Conservation (phyloP, 1,284 basidiomycete species). For the Coniferiporia sulphurascens region DNA sequence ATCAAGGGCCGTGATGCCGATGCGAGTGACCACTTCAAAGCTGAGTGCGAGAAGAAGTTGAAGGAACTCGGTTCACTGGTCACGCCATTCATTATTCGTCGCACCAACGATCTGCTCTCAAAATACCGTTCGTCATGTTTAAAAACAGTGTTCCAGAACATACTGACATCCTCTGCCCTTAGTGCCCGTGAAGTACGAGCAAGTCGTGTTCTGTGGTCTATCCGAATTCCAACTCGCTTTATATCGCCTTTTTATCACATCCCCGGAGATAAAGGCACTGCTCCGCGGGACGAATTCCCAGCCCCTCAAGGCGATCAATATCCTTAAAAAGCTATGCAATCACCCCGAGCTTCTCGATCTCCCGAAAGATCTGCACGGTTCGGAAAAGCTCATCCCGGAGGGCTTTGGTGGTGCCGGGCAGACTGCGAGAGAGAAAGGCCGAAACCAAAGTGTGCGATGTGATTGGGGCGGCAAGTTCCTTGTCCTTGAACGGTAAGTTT, state of each 20-base stretch:
- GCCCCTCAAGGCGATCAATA: conserved; percentile 95
- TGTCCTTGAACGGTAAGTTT: conserved; percentile 80
- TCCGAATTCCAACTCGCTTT: conserved; percentile 87
- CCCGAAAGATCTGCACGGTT: conserved; percentile 83
- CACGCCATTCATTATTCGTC: conserved; percentile 94
- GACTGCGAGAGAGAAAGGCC: conserved; percentile 34
- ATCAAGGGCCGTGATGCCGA: conserved; percentile 91
- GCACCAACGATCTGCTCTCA: conserved; percentile 95
- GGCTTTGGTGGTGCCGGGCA: conserved; percentile 50
- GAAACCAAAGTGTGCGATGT: conserved; percentile 60
- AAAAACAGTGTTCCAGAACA: background rate
- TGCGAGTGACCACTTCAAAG: conserved; percentile 81
- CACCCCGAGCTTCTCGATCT: conserved; percentile 93
- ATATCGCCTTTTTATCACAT: conserved; percentile 91
- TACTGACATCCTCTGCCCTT: conserved; percentile 1
- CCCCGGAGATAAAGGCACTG: conserved; percentile 90
- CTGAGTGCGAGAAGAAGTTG: conserved; percentile 84
- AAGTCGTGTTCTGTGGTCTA: conserved; percentile 94
- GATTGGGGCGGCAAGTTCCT: conserved; percentile 91
- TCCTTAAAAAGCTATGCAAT: conserved; percentile 97
- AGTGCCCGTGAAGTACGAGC: conserved; percentile 99
- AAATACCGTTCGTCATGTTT: conserved; percentile 78
- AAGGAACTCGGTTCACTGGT: conserved; percentile 91
- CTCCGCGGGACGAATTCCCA: conserved; percentile 90
- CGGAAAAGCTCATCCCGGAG: conserved; percentile 79